phyloP scores from a whole-genome alignment of 2,329 filamentous ascomycete genomes.

The Graphium sp. region DNA sequence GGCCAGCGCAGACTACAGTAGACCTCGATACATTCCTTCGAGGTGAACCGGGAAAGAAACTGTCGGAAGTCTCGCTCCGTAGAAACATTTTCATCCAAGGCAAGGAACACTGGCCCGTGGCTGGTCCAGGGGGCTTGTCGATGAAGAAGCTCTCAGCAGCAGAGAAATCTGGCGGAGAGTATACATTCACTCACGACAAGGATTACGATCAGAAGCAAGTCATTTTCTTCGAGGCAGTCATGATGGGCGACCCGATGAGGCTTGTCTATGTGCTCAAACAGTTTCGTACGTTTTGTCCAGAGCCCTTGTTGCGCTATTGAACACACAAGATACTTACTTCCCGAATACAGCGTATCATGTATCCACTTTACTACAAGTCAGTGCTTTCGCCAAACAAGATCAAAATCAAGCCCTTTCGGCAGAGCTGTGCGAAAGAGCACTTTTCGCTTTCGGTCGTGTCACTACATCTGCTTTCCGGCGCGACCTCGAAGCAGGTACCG shows the following conservation, averaged over 20 bases:
- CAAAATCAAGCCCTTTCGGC: slow-evolving; percentile 73
- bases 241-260: slow-evolving; percentile 66
- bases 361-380: slow-evolving; percentile 83
- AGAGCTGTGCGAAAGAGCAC: slow-evolving; percentile 75
- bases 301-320: neutral
- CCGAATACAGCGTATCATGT: slow-evolving; percentile 58
- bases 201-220: slow-evolving; percentile 59
- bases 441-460: slow-evolving; percentile 87
- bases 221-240: slow-evolving; percentile 65
- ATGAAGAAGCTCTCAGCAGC: slow-evolving; percentile 45
- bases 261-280: slow-evolving; percentile 54
- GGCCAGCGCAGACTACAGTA: slow-evolving; percentile 26
- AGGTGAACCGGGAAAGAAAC: slow-evolving; percentile 40
- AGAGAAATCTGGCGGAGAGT: slow-evolving; percentile 46
- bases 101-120: slow-evolving; percentile 73
- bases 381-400: slow-evolving; percentile 81
- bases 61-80: slow-evolving; percentile 55
- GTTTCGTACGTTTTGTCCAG: slow-evolving; percentile 14
- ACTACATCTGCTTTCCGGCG: slow-evolving; percentile 68
- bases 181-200: slow-evolving; percentile 59
- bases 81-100: slow-evolving; percentile 76
- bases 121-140: slow-evolving; percentile 62
- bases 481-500: slow-evolving; percentile 60
- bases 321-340: slow-evolving; percentile 26
- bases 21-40: slow-evolving; percentile 40